Conservation (phyloP, 148 eudicot genomes). For the Nepenthes gracilis region DNA sequence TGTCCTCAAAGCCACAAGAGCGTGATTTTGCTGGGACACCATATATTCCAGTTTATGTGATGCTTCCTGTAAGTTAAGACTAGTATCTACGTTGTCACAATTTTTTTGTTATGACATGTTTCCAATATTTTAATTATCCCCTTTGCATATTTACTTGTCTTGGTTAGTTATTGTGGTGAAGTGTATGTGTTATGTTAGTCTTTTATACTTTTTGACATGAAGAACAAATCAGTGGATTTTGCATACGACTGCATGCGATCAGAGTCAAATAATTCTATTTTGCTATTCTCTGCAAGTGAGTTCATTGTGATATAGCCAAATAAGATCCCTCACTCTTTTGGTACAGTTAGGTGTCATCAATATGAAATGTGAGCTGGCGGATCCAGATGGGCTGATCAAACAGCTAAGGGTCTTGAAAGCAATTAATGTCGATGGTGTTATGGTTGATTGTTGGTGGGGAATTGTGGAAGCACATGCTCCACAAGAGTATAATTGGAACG, state of each 20-base stretch:
- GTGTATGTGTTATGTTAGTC: no score
- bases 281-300: no score
- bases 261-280: no score
- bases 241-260: no score
- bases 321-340: constrained; percentile 3
- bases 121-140: neutral
- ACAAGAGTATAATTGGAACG: constrained; percentile 82
- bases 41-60: constrained; percentile 75
- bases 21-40: constrained; percentile 80
- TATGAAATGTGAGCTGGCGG: constrained; percentile 82
- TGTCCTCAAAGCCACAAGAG: constrained; percentile 46
- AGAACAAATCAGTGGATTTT: no score
- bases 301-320: no score
- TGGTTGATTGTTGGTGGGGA: constrained; percentile 98
- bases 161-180: neutral
- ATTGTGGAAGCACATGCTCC: constrained; percentile 93
- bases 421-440: constrained; percentile 64
- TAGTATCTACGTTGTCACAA: neutral
- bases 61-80: constrained; percentile 64
- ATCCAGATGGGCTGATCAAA: constrained; percentile 63
- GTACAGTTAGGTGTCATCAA: constrained; percentile 77
- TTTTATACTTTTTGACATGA: no score
- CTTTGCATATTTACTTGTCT: constrained; percentile 1
- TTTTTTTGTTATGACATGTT: no score
- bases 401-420: constrained; percentile 70